Evolutionary conservation across 371 early-diverging fungal genomes (phyloP), one percentile per base, ranked within the genome.

Genomic region (Mucor saturninus): DNA sequence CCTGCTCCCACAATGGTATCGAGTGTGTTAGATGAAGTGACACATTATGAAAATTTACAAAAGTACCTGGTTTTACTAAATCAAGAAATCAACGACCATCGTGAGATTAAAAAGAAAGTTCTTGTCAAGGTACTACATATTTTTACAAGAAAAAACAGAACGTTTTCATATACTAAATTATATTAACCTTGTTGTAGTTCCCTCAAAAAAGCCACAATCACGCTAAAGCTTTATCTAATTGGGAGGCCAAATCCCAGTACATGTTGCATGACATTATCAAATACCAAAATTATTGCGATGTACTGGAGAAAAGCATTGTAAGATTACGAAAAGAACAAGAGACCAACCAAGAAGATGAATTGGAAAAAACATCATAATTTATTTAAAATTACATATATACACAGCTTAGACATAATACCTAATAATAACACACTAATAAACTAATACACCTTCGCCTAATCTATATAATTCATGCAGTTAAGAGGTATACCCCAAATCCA

Each of bases 201-300:
- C 77, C 73, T 38, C 78, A 80, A 35, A 83, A 83, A 57, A 83
- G 87, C 14, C 79, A 79, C 59, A 80, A 82, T 30, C 69, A 86
- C 65, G 65, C 86, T 9, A 91, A 86, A 62, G 95, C 91, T 2
- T 80, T 91, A 63, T 65, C 85, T 5, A 96, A 96, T 67, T 96
- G 96, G 96, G 92, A 91, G 70, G 77, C 87, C 38, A 94, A 92
- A 72, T 87, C 92, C 11, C 88, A 91, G 61, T 92, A 92, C 69
- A 72, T 96, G 59, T 73, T 94, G 59, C 86, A 90, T 68, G 95
- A 96, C 74, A 88, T 93, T 63, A 90, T 94, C 68, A 93, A 94
- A 67, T 95, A 95, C 65, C 87, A 91, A 72, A 91, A 91, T 63
- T 96, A 96, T 61, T 86, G 87, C 29, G 89, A 92, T 64, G 82